These are phyloP conservation scores for Xylaria sp. DNA, from an alignment of 2,329 filamentous ascomycete genomes.

Conservation along the genomic window DNA sequence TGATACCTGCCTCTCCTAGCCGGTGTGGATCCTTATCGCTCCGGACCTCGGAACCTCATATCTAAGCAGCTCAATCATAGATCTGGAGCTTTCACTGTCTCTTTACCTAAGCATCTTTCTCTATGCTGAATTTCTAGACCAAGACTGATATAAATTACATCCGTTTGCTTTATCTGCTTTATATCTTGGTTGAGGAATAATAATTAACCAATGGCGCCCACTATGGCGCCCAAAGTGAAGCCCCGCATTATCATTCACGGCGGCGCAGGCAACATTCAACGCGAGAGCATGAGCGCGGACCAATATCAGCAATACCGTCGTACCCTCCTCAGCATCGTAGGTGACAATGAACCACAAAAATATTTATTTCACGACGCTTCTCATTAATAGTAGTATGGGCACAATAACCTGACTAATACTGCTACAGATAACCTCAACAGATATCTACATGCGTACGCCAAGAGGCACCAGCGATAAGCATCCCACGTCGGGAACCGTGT, in stretches of 20 bases:
- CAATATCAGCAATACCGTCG: constrained; percentile 68
- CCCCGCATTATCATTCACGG: constrained; percentile 77
- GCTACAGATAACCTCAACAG: constrained; percentile 57
- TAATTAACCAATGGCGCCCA: constrained; percentile 19
- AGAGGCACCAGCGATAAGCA: constrained; percentile 20
- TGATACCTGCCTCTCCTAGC: background rate
- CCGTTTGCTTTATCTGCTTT: background rate
- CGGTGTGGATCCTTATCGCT: constrained; percentile 14
- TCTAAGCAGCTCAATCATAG: background rate
- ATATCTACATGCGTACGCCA: constrained; percentile 59
- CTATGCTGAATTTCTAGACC: background rate
- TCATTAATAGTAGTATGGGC: background rate
- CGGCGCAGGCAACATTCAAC: constrained; percentile 76
- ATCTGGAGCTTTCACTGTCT: constrained; percentile 1
- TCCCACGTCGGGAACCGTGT: constrained; percentile 27
- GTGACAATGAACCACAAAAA: constrained; percentile 32
- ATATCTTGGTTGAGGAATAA: background rate
- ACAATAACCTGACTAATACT: background rate
- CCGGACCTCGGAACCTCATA: background rate
- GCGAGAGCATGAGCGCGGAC: constrained; percentile 66
- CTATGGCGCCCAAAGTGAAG: constrained; percentile 42
- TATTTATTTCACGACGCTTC: constrained; percentile 21
- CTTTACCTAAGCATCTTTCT: background rate
- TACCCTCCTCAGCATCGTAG: constrained; percentile 71
- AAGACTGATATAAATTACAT: background rate